Conservation (phyloP, 2,329 filamentous ascomycete genomes). For the Massarina eburnea region DNA sequence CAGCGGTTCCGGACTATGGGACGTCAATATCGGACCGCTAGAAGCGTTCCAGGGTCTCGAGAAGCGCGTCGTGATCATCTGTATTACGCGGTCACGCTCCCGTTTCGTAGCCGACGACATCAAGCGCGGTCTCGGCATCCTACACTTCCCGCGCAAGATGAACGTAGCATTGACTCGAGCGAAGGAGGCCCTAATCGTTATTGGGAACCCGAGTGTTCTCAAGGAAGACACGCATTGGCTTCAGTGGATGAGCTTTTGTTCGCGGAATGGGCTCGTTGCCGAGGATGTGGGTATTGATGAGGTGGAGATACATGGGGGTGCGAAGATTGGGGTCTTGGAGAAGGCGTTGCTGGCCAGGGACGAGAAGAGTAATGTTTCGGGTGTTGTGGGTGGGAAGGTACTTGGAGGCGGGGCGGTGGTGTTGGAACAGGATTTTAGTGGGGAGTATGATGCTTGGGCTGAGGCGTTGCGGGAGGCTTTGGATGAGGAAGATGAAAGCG, state of each 20-base stretch:
- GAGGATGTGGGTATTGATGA: constrained; percentile 5
- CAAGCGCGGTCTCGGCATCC: constrained; percentile 37
- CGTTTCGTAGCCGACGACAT: constrained; percentile 38
- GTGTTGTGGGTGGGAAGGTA: constrained; percentile 7
- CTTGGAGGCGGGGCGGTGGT: constrained; percentile 15
- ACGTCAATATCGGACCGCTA: constrained; percentile 49
- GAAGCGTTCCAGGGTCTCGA: constrained; percentile 52
- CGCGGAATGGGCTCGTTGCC: constrained; percentile 38
- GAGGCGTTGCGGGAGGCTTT: constrained; percentile 21
- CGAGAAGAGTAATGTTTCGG: neutral
- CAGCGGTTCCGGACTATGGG: constrained; percentile 26
- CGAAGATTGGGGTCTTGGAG: constrained; percentile 29
- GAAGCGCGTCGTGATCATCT: constrained; percentile 47
- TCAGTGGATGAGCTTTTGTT: constrained; percentile 42
- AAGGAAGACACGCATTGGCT: constrained; percentile 42
- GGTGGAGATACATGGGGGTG: neutral
- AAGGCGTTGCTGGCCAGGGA: constrained; percentile 26
- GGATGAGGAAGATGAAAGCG: constrained; percentile 27
- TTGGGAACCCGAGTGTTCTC: constrained; percentile 45
- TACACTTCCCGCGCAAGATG: constrained; percentile 43
- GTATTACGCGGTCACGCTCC: constrained; percentile 44
- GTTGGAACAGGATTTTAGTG: constrained; percentile 8
- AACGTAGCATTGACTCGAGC: constrained; percentile 51
- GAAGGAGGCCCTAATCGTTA: constrained; percentile 46
- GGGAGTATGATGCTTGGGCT: constrained; percentile 27